Conservation (phyloP, 257 asterid genomes). For the Scutellaria galericulata region DNA sequence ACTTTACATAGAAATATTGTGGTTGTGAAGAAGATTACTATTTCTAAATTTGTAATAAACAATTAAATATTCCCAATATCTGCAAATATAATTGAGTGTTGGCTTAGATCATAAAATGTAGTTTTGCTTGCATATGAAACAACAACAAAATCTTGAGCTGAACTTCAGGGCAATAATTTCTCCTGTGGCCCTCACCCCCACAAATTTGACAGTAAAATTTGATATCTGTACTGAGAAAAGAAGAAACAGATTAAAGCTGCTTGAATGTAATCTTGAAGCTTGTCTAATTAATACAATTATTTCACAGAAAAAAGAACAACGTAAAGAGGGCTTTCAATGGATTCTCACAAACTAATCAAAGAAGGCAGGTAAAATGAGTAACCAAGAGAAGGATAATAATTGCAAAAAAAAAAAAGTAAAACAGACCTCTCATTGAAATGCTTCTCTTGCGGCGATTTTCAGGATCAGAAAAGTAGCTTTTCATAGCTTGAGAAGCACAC, state of each 20-base stretch:
- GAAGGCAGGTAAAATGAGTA: background rate
- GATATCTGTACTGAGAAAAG: conserved; percentile 58
- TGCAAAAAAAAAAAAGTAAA: background rate
- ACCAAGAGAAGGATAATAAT: too few relatives aligned
- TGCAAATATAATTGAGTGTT: conserved; percentile 8
- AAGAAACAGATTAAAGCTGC: background rate
- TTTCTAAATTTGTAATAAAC: too few relatives aligned
- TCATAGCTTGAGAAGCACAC: conserved; percentile 89
- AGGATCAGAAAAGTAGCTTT: conserved; percentile 73
- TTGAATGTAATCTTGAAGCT: background rate
- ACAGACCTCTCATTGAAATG: conserved; percentile 79
- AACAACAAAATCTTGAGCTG: conserved; percentile 16
- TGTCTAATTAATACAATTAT: background rate
- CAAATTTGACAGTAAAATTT: conserved; percentile 77
- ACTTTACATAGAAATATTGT: too few relatives aligned
- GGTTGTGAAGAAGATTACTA: too few relatives aligned
- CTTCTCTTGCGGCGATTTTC: conserved; percentile 92
- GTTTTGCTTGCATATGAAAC: background rate
- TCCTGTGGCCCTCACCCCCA: conserved; percentile 87
- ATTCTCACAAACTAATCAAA: conserved; percentile 10
- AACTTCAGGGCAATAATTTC: conserved; percentile 76
- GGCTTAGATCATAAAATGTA: too few relatives aligned
- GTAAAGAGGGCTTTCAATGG: background rate
- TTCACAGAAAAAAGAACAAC: background rate
- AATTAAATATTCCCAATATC: conserved; percentile 43